Evolutionary conservation across 2,329 filamentous ascomycete species (phyloP), one percentile per base, ranked within the genome.

Genomic region (Colletotrichum shisoi): DNA sequence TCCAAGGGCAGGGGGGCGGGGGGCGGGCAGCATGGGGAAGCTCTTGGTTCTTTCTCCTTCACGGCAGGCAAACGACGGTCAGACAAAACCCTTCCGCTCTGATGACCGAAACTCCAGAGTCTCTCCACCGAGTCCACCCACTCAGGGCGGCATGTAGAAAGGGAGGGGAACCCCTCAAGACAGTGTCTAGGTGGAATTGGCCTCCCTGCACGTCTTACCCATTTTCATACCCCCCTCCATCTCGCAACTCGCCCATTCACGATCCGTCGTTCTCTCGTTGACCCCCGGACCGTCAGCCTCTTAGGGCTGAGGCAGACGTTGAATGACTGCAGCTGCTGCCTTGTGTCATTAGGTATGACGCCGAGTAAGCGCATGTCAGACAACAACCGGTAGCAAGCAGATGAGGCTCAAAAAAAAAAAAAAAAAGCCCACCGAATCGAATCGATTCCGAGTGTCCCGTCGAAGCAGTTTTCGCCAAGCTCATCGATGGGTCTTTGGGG

Each of bases 261-360:
- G 17, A 46, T 34, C 40, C 24, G 54, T 53, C 27, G 54, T 60
- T 46, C 27, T 17, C 40, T 9, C 40, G 17, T 39, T 12, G 31
- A n/a, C 13, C 62, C 62, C 54, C 60, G 24, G 53, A 24, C 42
- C 6, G 49, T 57, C 48, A 63, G 64, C 64, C 64, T 53, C 40
- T 59, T 59, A 64, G 61, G 61, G 64, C 64, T 53, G 60, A 63
- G 42, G 27, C 15, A 42, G 24, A 45, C 19, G 31, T 40, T 31
- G 37, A 54, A 59, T 67, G 61, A 67, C 61, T 49, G 64, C 64
- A 67, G 64, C 60, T 64, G 61, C 60, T 58, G 54, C 42, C 54
- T 64, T 62, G 21, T 49, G 34, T 24, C 21, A 31, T 37, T n/a
- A 39, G 45, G 48, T 34, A 49, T 67, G 54, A 56, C 54, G 45